Percentiles rank a stretch among this genome's conserved stretches.
Evolutionary conservation across 306 rosid species (phyloP).

Genomic region (Lathyrus sativus): DNA sequence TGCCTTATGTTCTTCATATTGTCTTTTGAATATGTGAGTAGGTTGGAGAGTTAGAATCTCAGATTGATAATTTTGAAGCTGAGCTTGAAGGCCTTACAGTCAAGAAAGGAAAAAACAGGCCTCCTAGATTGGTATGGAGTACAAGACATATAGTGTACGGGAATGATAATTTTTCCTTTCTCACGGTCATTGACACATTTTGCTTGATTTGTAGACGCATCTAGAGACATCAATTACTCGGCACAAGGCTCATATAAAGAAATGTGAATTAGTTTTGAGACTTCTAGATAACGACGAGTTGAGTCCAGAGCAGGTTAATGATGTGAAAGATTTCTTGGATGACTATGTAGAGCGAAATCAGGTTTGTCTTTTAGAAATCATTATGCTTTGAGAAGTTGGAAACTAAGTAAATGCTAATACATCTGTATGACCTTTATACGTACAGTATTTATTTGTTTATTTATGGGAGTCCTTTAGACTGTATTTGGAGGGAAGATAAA

Average conservation of each 20-base stretch:
- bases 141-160: conserved; percentile 18
- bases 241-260: conserved; percentile 97
- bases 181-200: conserved; percentile 25
- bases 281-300: conserved; percentile 92
- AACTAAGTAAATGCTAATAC: conserved; percentile 6
- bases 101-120: conserved; percentile 87
- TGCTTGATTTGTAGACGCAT: conserved; percentile 60
- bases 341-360: conserved; percentile 97
- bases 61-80: conserved; percentile 95
- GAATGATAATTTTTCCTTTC: conserved; percentile 36
- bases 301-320: conserved; percentile 96
- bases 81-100: conserved; percentile 93
- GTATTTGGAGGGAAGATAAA: conserved; percentile 22
- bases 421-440: conserved; percentile 28
- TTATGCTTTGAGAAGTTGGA: conserved; percentile 23
- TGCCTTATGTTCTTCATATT: conserved; percentile 22
- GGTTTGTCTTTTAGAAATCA: conserved; percentile 50
- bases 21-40: conserved; percentile 43
- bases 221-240: conserved; percentile 89
- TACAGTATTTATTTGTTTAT: background rate
- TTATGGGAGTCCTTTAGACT: conserved; percentile 14
- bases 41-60: conserved; percentile 94
- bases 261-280: conserved; percentile 88
- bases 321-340: conserved; percentile 91
- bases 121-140: conserved; percentile 85